Conservation (phyloP, 306 rosid species). For the Quercus aquifolioides region DNA sequence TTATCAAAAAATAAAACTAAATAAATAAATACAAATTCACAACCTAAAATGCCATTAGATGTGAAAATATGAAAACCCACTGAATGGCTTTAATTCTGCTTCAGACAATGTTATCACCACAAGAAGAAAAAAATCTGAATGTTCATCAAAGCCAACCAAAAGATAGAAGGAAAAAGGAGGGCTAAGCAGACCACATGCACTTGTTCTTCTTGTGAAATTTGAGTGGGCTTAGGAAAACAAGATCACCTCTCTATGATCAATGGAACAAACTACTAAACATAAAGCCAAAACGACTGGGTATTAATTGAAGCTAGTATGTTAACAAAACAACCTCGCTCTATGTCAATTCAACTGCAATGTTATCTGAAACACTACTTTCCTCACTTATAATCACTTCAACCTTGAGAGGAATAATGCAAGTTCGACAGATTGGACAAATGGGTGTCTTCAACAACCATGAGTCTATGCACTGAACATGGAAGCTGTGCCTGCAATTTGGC, state of each 20-base stretch:
- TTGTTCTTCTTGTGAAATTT: neutral
- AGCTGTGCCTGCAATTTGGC: constrained; percentile 45
- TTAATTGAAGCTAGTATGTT: neutral
- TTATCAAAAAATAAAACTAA: too few relatives aligned
- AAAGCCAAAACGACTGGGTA: too few relatives aligned
- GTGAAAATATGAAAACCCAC: neutral
- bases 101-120: neutral
- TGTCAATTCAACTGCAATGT: neutral
- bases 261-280: too few relatives aligned
- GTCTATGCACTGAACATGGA: constrained; percentile 47
- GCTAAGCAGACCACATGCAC: neutral
- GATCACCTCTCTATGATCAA: neutral
- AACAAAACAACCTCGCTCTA: neutral
- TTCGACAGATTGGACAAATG: constrained; percentile 49
- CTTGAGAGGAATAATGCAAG: constrained; percentile 20
- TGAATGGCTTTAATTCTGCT: neutral
- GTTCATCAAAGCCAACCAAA: neutral
- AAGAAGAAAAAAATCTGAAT: neutral
- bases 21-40: neutral
- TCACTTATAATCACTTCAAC: constrained; percentile 19
- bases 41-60: neutral
- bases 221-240: neutral
- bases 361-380: constrained; percentile 15
- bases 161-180: neutral
- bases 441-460: constrained; percentile 41